Conservation (phyloP, 2,329 filamentous ascomycete genomes). For the Colletotrichum tropicale region DNA sequence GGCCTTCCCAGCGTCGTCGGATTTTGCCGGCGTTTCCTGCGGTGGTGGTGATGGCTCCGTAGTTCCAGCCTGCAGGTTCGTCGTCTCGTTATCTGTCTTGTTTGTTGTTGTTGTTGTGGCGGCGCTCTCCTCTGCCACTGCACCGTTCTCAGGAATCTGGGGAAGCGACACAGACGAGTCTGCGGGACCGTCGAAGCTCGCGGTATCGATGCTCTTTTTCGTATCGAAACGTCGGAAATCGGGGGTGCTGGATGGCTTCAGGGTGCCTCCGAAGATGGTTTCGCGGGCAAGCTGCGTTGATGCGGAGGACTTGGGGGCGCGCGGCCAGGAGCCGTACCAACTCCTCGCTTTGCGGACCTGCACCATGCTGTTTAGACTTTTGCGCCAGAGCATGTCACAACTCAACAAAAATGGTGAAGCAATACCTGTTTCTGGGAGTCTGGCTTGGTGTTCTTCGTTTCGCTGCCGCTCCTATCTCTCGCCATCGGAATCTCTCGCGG, state of each 20-base stretch:
- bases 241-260: constrained; percentile 47
- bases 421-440: constrained; percentile 19
- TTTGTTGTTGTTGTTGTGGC: not conserved
- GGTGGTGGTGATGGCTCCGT: not conserved
- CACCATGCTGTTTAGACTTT: not conserved
- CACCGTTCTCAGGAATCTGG: constrained; percentile 30
- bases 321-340: constrained; percentile 69
- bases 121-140: not conserved
- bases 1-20: constrained; percentile 32
- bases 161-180: constrained; percentile 33
- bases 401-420: not conserved
- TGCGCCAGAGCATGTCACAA: not conserved
- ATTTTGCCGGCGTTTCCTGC: constrained; percentile 15
- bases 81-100: not conserved
- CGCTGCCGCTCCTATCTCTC: constrained; percentile 18
- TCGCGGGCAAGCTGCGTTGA: constrained; percentile 66
- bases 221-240: constrained; percentile 58
- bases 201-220: constrained; percentile 38
- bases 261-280: constrained; percentile 62
- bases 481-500: constrained; percentile 8
- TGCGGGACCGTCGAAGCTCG: constrained; percentile 32
- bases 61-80: not conserved
- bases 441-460: constrained; percentile 1
- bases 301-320: constrained; percentile 58
- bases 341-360: constrained; percentile 59